phyloP scores from a whole-genome alignment of 2,329 filamentous ascomycete genomes.

The Talaromyces sp. region DNA sequence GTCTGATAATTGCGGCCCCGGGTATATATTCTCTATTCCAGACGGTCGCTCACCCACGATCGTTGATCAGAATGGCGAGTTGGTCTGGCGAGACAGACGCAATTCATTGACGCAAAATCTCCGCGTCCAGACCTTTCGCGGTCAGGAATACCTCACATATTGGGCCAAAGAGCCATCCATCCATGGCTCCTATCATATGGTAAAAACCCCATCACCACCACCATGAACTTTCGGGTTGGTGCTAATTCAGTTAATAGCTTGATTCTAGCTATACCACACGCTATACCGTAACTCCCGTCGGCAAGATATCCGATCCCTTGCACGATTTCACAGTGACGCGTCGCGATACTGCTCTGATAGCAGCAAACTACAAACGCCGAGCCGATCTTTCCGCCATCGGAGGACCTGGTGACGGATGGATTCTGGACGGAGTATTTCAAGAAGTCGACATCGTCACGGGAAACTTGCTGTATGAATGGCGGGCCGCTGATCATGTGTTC shows the following conservation, averaged over 20 bases:
- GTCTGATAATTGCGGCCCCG: neutral
- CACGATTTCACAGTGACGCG: conserved; percentile 44
- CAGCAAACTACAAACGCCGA: conserved; percentile 36
- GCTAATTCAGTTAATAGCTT: conserved; percentile 5
- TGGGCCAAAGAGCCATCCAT: conserved; percentile 3
- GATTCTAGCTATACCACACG: conserved; percentile 10
- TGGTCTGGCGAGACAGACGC: conserved; percentile 3
- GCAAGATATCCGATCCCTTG: conserved; percentile 28
- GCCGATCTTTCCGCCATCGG: conserved; percentile 37
- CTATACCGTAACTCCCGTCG: conserved; percentile 7
- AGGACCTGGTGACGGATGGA: conserved; percentile 35
- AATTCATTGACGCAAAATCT: conserved; percentile 3
- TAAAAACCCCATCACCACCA: neutral
- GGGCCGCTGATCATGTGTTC: conserved; percentile 42
- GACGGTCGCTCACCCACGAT: conserved; percentile 6
- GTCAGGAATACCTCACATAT: conserved; percentile 14
- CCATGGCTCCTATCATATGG: conserved; percentile 9
- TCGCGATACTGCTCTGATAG: conserved; percentile 40
- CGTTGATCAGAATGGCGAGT: neutral
- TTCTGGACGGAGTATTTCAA: conserved; percentile 40
- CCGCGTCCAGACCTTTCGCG: conserved; percentile 9
- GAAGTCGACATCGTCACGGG: conserved; percentile 43
- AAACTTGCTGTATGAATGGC: conserved; percentile 44
- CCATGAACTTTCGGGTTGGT: neutral
- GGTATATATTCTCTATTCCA: conserved; percentile 2